Evolutionary conservation across 257 asterid genomes (phyloP).

Genomic region (Jasminum sambac): DNA sequence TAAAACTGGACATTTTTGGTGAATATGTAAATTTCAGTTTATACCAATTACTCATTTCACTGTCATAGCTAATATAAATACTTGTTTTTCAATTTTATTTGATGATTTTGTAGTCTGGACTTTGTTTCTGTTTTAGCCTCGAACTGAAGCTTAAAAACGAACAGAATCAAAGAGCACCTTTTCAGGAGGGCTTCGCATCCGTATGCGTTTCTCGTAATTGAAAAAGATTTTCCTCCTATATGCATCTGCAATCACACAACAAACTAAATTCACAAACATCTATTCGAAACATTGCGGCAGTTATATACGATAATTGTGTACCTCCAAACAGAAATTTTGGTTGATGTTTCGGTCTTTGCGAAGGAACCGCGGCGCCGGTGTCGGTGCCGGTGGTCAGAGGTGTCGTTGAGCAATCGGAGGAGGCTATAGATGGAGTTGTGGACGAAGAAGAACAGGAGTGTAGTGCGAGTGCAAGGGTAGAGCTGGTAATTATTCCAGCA

Average conservation of each 20-base stretch:
- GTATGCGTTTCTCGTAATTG: constrained; percentile 83
- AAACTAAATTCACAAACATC: neutral
- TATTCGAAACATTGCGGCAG: neutral
- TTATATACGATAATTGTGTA: constrained; percentile 12
- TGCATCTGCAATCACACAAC: constrained; percentile 51
- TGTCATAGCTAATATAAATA: neutral
- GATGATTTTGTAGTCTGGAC: neutral
- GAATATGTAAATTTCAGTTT: neutral
- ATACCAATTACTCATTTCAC: neutral
- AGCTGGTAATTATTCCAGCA: constrained; percentile 56
- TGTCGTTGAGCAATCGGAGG: constrained; percentile 33
- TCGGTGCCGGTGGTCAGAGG: constrained; percentile 24
- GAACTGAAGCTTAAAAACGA: neutral
- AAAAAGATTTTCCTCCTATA: constrained; percentile 77
- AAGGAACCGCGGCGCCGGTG: constrained; percentile 22
- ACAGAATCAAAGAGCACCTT: constrained; percentile 45
- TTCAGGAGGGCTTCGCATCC: constrained; percentile 96
- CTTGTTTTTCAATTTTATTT: neutral
- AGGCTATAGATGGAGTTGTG: constrained; percentile 33
- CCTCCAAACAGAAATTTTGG: constrained; percentile 63
- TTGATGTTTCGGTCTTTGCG: constrained; percentile 14
- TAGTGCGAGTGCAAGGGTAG: constrained; percentile 46
- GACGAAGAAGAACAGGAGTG: constrained; percentile 31
- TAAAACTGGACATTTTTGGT: neutral
- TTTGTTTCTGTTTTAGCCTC: neutral